Base-by-base conservation (phyloP, 78 protist genomes). In the Bodo saltans region DNA sequence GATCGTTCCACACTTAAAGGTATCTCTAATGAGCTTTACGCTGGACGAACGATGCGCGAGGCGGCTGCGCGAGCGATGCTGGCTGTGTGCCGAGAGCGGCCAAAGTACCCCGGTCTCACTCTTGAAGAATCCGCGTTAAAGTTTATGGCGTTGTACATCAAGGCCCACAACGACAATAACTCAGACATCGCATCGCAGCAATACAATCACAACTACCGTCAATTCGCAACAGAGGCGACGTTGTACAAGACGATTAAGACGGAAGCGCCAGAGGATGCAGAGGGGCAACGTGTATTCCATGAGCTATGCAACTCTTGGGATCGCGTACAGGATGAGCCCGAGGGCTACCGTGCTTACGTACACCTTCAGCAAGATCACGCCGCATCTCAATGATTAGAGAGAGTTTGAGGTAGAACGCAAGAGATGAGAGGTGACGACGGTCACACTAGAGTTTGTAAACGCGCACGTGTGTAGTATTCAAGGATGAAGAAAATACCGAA, bases 131-230 rank as follows among this genome's bases (percentile, higher is more conserved):
- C 68, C 37, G 81, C 72, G 28, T 67, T 76, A 25, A 11, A 38
- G 68, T 76, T 23, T 38, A 26, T 76, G 41, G 81, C 81, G 29
- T 3, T 29, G 21, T 38, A 76, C 35, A 33, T 76, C 67, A 47
- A 60, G 69, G 81, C 81, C 27, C 26, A 76, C 81, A 76, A 76
- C 69, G 69, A 47, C 34, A 4, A 27, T 29, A 76, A 76, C 69
- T 42, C 67, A 3, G 67, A 33, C 27, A 47, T 37, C 60, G n/a
- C n/a, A 8, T 8, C 60, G n/a, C n/a, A 8, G 60, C n/a, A 23
- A 8, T 47, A 47, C 60, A 47, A 17, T 17, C n/a, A 8, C 60
- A 47, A 47, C 60, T 47, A 47, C 60, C n/a, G 17, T 8, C 8
- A 8, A 8, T 47, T 47, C 60, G 60, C 60, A 8, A 17, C 8